These are phyloP conservation scores for Immersiporthe knoxdaviesiana DNA, from an alignment of 2,329 filamentous ascomycete genomes.

Conservation along the genomic window DNA sequence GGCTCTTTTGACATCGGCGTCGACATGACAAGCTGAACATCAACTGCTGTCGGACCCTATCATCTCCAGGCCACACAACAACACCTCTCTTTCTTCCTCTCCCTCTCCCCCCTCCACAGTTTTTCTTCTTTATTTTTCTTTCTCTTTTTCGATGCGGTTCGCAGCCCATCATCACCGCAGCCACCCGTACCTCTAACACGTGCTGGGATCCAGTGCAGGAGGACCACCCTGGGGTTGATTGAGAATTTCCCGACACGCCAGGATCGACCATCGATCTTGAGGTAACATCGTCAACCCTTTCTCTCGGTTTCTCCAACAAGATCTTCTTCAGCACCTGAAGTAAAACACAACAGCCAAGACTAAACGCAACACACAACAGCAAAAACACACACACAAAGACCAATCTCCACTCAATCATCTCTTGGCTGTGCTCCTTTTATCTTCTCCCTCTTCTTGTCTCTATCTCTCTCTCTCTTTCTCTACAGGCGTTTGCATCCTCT, in stretches of 20 bases:
- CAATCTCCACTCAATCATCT: slow-evolving; percentile 40
- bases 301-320: background rate
- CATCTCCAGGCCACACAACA: background rate
- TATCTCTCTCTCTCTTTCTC: slow-evolving; percentile 31
- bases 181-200: slow-evolving; percentile 1
- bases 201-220: background rate
- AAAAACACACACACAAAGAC: slow-evolving; percentile 14
- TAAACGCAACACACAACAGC: slow-evolving; percentile 9
- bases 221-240: slow-evolving; percentile 11
- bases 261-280: slow-evolving; percentile 9
- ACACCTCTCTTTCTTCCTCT: too few relatives aligned
- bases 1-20: background rate
- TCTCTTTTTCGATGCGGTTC: slow-evolving; percentile 6
- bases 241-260: slow-evolving; percentile 4
- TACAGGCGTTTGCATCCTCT: slow-evolving; percentile 32
- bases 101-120: too few relatives aligned
- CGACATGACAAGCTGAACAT: background rate
- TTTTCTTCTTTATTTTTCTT: too few relatives aligned
- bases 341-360: background rate
- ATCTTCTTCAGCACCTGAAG: slow-evolving; percentile 1
- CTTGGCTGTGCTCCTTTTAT: slow-evolving; percentile 31
- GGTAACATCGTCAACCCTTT: slow-evolving; percentile 1
- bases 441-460: slow-evolving; percentile 35
- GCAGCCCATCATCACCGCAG: background rate
- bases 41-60: too few relatives aligned